These are phyloP conservation scores for Solanum etuberosum DNA, from an alignment of 257 asterid species.

Conservation along the genomic window DNA sequence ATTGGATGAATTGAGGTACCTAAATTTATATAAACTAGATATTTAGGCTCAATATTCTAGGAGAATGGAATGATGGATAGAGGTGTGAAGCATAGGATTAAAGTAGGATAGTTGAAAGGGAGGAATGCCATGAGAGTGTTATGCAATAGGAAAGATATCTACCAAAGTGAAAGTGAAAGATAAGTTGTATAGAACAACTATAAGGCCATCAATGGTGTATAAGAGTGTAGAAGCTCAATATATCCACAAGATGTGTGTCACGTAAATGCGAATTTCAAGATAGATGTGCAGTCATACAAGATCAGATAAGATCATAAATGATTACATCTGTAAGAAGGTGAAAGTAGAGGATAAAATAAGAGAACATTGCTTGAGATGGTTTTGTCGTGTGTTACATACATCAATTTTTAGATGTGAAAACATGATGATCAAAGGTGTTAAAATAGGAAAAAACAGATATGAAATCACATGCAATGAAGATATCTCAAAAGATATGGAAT, in stretches of 20 bases:
- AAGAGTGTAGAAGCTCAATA: background rate
- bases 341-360: background rate
- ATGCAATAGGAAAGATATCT: background rate
- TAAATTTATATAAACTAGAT: background rate
- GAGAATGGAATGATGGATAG: background rate
- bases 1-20: background rate
- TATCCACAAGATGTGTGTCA: background rate
- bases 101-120: background rate
- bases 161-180: background rate
- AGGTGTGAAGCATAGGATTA: background rate
- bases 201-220: background rate
- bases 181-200: background rate
- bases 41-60: background rate
- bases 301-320: background rate
- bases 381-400: background rate
- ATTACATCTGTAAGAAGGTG: background rate
- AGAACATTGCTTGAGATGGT: background rate
- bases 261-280: background rate
- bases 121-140: background rate
- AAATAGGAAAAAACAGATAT: background rate
- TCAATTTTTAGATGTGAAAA: background rate
- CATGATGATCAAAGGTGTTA: background rate
- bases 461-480: background rate
- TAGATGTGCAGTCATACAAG: background rate
- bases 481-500: background rate